These are phyloP conservation scores for Moesziomyces aphidis DNA, from an alignment of 1,284 basidiomycete species.

Conservation along the genomic window DNA sequence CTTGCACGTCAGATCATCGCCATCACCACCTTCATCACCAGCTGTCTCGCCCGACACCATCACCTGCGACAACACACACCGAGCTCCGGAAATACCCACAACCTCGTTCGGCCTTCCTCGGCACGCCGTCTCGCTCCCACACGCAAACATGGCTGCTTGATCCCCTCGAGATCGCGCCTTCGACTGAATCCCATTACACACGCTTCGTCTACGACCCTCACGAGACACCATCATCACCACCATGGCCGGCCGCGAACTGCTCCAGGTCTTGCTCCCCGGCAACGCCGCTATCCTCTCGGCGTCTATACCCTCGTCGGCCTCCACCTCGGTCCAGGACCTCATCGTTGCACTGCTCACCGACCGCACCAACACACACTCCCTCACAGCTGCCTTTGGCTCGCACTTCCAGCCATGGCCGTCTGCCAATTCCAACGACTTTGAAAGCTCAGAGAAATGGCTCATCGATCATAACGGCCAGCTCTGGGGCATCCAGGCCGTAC, in stretches of 20 bases:
- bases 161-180: neutral
- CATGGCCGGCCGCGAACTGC: slow-evolving; percentile 44
- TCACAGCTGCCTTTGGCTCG: slow-evolving; percentile 47
- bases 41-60: too few relatives aligned
- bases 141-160: neutral
- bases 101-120: neutral
- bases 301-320: slow-evolving; percentile 32
- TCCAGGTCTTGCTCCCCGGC: slow-evolving; percentile 57
- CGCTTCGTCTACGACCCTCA: neutral
- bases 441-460: slow-evolving; percentile 49
- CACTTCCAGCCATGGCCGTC: slow-evolving; percentile 46
- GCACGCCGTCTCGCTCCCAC: neutral
- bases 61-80: too few relatives aligned
- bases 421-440: slow-evolving; percentile 40
- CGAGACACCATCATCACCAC: neutral
- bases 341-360: slow-evolving; percentile 51
- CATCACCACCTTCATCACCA: too few relatives aligned
- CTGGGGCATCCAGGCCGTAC: slow-evolving; percentile 52
- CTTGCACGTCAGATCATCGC: too few relatives aligned
- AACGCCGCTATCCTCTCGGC: slow-evolving; percentile 48
- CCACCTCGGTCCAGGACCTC: slow-evolving; percentile 38
- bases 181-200: neutral
- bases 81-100: too few relatives aligned
- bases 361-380: slow-evolving; percentile 29
- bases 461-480: slow-evolving; percentile 45